Percentiles rank a stretch among this genome's conserved stretches.
These are phyloP conservation scores for Nannochloris sp. DNA, from an alignment of 139 green algal species.

Conservation along the genomic window DNA sequence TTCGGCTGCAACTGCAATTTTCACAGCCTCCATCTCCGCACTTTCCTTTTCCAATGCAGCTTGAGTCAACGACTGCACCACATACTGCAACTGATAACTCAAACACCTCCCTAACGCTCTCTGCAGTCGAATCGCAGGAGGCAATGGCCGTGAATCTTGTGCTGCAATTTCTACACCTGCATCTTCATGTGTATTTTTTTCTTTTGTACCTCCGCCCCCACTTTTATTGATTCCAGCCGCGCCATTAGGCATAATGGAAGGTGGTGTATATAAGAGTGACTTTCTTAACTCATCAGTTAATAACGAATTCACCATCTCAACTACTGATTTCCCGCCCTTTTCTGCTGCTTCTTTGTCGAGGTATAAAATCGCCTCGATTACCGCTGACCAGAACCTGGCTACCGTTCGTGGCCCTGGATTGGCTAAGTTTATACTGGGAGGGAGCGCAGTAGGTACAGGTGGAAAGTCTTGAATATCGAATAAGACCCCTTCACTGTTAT, in stretches of 20 bases:
- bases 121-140: slow-evolving; percentile 1
- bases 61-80: background rate
- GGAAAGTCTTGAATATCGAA: background rate
- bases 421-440: background rate
- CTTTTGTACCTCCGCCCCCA: background rate
- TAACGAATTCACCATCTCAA: background rate
- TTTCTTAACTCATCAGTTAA: background rate
- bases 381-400: background rate
- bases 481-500: background rate
- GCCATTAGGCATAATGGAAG: too few species aligned
- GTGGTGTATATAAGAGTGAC: slow-evolving; percentile 6
- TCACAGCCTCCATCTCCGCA: too few species aligned
- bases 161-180: background rate
- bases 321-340: background rate
- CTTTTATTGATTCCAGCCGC: too few species aligned
- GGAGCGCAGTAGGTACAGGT: background rate
- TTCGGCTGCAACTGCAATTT: too few species aligned
- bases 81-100: slow-evolving; percentile 5
- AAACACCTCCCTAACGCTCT: background rate
- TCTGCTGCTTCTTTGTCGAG: background rate
- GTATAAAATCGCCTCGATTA: slow-evolving; percentile 3
- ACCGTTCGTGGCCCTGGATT: background rate
- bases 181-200: background rate
- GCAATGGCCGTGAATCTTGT: slow-evolving; percentile 1
- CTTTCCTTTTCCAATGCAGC: slow-evolving; percentile 2